phyloP scores from a whole-genome alignment of 2,329 filamentous ascomycete species.

The Fusarium sulawesiense region DNA sequence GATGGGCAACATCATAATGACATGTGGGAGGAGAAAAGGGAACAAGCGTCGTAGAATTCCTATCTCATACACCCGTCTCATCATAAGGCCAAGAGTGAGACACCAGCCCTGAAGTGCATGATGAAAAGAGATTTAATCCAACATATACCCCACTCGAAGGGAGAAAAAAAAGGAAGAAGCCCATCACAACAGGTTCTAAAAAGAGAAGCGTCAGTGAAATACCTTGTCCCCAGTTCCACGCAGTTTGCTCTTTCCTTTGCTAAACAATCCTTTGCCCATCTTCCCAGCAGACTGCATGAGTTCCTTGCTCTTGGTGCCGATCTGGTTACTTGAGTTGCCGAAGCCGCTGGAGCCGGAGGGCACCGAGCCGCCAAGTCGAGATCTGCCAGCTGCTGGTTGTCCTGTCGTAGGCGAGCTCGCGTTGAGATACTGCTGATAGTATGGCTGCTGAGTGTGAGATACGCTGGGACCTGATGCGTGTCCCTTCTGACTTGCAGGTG shows the following conservation, averaged over 20 bases:
- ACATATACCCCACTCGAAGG: conserved; percentile 42
- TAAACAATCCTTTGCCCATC: conserved; percentile 90
- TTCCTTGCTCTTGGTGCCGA: conserved; percentile 89
- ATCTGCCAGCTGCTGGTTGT: conserved; percentile 50
- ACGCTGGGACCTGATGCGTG: conserved; percentile 40
- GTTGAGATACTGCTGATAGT: conserved; percentile 68
- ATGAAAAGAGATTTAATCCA: conserved; percentile 48
- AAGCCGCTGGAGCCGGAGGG: conserved; percentile 59
- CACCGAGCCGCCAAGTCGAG: conserved; percentile 51
- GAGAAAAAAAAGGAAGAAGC: conserved; percentile 43
- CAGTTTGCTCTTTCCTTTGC: conserved; percentile 90
- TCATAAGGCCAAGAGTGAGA: conserved; percentile 50
- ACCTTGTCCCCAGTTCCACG: conserved; percentile 83
- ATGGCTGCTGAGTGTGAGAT: conserved; percentile 57
- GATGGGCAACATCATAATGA: conserved; percentile 45
- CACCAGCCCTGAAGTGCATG: conserved; percentile 47
- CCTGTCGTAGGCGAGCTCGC: conserved; percentile 50
- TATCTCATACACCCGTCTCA: conserved; percentile 55
- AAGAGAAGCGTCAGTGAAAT: conserved; percentile 72
- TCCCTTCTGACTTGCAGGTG: conserved; percentile 30
- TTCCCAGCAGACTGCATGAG: conserved; percentile 87
- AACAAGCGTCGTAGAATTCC: conserved; percentile 55
- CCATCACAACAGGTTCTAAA: conserved; percentile 47
- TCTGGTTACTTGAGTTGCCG: conserved; percentile 68
- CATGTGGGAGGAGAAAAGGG: conserved; percentile 43